phyloP scores from a whole-genome alignment of 2,329 filamentous ascomycete genomes.

The Cercospora janseana region DNA sequence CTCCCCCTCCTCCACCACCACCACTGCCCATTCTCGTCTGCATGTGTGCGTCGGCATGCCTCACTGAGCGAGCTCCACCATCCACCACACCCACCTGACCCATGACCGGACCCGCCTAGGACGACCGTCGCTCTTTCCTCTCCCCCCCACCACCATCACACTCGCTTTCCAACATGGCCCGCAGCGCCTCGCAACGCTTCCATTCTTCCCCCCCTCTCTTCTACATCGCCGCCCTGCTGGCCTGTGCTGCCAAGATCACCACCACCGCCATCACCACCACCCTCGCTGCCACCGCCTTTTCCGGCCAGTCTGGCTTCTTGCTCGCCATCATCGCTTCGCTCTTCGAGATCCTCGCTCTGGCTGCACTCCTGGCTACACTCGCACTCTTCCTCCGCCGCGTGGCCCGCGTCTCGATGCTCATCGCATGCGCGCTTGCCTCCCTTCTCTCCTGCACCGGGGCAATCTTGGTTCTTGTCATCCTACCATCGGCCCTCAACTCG shows the following conservation, averaged over 20 bases:
- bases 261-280: conserved; percentile 24
- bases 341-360: conserved; percentile 27
- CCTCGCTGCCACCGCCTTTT: conserved; percentile 22
- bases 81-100: conserved; percentile 5
- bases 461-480: conserved; percentile 20
- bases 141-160: conserved; percentile 9
- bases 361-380: conserved; percentile 20
- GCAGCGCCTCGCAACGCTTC: conserved; percentile 16
- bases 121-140: conserved; percentile 1
- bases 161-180: conserved; percentile 19
- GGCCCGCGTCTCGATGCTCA: conserved; percentile 16
- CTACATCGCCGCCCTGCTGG: conserved; percentile 20
- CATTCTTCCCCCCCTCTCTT: conserved; percentile 23
- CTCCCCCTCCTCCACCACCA: too few relatives aligned
- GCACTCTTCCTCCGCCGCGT: conserved; percentile 22
- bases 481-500: conserved; percentile 7
- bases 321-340: conserved; percentile 25
- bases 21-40: conserved; percentile 20
- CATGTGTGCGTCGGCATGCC: conserved; percentile 21
- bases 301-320: conserved; percentile 14
- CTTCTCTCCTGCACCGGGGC: conserved; percentile 18
- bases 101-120: conserved; percentile 2
- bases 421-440: conserved; percentile 19
- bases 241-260: conserved; percentile 22
- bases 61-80: conserved; percentile 13